Evolutionary conservation across 805 yeast genomes (phyloP).

Genomic region (Candida manassasensis): DNA sequence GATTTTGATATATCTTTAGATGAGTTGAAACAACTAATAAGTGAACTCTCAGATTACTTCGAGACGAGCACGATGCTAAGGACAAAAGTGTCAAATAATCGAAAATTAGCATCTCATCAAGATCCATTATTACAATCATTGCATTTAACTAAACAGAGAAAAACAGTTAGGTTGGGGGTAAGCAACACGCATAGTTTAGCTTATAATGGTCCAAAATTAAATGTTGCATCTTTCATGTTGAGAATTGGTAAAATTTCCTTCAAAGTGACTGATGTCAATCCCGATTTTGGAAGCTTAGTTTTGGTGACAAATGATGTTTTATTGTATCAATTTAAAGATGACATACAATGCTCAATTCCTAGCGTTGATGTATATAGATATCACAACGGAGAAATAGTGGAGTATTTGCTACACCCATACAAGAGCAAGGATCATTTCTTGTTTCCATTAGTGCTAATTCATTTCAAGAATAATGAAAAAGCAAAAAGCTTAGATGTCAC

Average conservation of each 20-base stretch:
- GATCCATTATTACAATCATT: constrained; percentile 1
- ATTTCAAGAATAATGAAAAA: constrained; percentile 18
- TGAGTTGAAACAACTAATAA: constrained; percentile 9
- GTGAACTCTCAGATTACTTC: constrained; percentile 9
- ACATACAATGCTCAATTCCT: constrained; percentile 19
- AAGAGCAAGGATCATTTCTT: constrained; percentile 2
- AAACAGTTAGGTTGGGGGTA: constrained; percentile 13
- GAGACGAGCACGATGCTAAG: constrained; percentile 2
- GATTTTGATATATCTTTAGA: constrained; percentile 9
- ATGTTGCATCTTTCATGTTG: constrained; percentile 36
- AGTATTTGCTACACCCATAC: constrained; percentile 1
- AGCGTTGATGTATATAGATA: constrained; percentile 9
- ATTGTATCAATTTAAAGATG: constrained; percentile 16
- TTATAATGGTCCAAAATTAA: constrained; percentile 25
- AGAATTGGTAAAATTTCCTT: constrained; percentile 16
- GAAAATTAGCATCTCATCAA: not conserved
- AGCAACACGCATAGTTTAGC: constrained; percentile 7
- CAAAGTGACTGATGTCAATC: constrained; percentile 13
- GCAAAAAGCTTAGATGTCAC: constrained; percentile 37
- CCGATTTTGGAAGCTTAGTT: constrained; percentile 24
- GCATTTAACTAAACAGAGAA: constrained; percentile 9
- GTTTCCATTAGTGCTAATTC: constrained; percentile 22
- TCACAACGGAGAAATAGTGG: not conserved
- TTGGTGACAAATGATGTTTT: constrained; percentile 12
- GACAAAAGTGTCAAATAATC: not conserved